These are phyloP conservation scores for Monilinia fructigena DNA, from an alignment of 2,329 filamentous ascomycete species.

Conservation along the genomic window DNA sequence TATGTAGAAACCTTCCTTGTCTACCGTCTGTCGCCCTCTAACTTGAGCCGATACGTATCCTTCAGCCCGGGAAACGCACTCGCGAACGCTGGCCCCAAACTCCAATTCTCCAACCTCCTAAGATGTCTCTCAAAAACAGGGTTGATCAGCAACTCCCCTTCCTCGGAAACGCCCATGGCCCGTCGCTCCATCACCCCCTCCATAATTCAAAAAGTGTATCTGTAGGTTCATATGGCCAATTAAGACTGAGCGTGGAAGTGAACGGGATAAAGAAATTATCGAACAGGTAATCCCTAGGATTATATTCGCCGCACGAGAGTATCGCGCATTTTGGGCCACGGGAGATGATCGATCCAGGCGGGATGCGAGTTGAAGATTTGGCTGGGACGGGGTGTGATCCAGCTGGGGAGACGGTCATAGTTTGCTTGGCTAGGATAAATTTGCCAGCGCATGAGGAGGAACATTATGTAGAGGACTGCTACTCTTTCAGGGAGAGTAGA, in stretches of 20 bases:
- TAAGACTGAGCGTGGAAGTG: constrained; percentile 71
- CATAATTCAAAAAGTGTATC: constrained; percentile 62
- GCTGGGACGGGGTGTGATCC: constrained; percentile 62
- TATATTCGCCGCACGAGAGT: constrained; percentile 54
- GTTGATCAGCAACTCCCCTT: constrained; percentile 70
- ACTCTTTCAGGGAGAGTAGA: constrained; percentile 77
- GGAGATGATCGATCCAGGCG: constrained; percentile 78
- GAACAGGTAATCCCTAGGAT: constrained; percentile 58
- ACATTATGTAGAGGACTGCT: constrained; percentile 82
- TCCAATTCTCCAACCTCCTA: constrained; percentile 76
- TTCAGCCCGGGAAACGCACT: constrained; percentile 60
- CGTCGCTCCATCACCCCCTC: constrained; percentile 59
- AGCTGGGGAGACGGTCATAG: constrained; percentile 73
- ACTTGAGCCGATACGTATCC: constrained; percentile 43
- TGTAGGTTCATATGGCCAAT: constrained; percentile 78
- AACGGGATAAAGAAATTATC: constrained; percentile 83
- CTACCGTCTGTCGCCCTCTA: constrained; percentile 33
- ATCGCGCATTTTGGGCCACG: constrained; percentile 76
- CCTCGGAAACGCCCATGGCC: constrained; percentile 45
- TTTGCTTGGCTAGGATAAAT: constrained; percentile 77
- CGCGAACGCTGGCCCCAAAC: constrained; percentile 67
- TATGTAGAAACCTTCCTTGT: not conserved
- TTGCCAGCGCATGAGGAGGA: constrained; percentile 82
- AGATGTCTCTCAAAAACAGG: constrained; percentile 84
- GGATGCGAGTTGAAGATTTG: constrained; percentile 71